Evolutionary conservation across 805 yeast species (phyloP).

Genomic region (Metschnikowia vanudenii): DNA sequence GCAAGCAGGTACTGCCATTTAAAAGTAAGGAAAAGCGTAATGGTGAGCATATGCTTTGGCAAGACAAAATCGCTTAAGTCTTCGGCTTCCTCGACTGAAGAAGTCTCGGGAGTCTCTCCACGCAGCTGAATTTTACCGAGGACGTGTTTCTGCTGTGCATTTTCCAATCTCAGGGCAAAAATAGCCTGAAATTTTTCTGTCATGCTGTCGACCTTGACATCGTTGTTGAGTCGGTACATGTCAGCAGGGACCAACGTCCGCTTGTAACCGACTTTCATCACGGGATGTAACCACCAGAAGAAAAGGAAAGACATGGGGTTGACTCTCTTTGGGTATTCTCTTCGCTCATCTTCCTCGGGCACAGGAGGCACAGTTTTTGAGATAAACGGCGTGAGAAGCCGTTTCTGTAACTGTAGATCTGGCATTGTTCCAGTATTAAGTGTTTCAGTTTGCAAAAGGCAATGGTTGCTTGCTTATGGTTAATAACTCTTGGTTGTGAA

Average conservation of each 20-base stretch:
- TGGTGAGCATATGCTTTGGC: slow-evolving; percentile 24
- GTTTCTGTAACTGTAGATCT: slow-evolving; percentile 27
- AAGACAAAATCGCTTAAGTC: slow-evolving; percentile 34
- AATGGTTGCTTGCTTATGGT: too few species aligned
- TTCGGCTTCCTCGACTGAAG: slow-evolving; percentile 20
- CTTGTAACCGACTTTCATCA: slow-evolving; percentile 66
- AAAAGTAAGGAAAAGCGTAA: slow-evolving; percentile 30
- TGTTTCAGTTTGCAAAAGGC: background rate
- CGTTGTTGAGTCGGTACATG: slow-evolving; percentile 42
- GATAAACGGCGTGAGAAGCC: slow-evolving; percentile 35
- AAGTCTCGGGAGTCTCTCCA: slow-evolving; percentile 20
- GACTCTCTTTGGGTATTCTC: slow-evolving; percentile 43
- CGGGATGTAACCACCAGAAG: slow-evolving; percentile 68
- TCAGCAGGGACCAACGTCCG: slow-evolving; percentile 68
- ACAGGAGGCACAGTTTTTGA: slow-evolving; percentile 46
- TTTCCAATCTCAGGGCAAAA: slow-evolving; percentile 8
- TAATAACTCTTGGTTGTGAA: background rate
- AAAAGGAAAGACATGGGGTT: slow-evolving; percentile 43
- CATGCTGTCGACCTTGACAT: slow-evolving; percentile 34
- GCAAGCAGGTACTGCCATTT: slow-evolving; percentile 28
- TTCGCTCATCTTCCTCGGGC: slow-evolving; percentile 51
- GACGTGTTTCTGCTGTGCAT: slow-evolving; percentile 21
- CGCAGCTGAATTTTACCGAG: slow-evolving; percentile 28
- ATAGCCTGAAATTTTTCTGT: slow-evolving; percentile 23
- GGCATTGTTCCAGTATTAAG: slow-evolving; percentile 1